A percentile compares a stretch with the other conserved stretches of the same genome.
Evolutionary conservation across 2,329 filamentous ascomycete species (phyloP).

Genomic region (Ophiostoma perfectum): DNA sequence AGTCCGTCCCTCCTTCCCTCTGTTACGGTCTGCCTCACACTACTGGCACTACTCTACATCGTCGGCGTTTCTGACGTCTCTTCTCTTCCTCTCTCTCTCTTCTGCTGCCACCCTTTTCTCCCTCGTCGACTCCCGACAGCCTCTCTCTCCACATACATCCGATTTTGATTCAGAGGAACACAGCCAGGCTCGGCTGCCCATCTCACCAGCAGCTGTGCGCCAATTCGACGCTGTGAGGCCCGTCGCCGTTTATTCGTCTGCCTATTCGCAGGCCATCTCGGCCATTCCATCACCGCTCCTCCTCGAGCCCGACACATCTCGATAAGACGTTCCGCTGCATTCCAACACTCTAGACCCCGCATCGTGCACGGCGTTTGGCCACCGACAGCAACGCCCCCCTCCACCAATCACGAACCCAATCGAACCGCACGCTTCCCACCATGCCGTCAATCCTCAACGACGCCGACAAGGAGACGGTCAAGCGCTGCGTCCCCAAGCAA

Average conservation of each 20-base stretch:
- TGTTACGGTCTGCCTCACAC: slow-evolving; percentile 16
- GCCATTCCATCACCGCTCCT: neutral
- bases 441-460: slow-evolving; percentile 73
- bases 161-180: neutral
- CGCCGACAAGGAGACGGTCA: slow-evolving; percentile 93
- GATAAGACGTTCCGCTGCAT: neutral
- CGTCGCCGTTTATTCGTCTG: slow-evolving; percentile 17
- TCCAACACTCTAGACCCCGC: no score
- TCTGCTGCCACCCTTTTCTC: neutral
- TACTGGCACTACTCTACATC: neutral
- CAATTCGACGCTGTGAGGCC: neutral
- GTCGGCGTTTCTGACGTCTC: slow-evolving; percentile 4
- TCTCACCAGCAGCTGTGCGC: slow-evolving; percentile 10
- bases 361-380: no score
- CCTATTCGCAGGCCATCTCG: slow-evolving; percentile 11
- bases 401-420: neutral
- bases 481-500: slow-evolving; percentile 86
- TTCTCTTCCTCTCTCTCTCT: neutral
- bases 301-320: neutral
- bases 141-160: neutral
- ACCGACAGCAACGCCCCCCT: neutral
- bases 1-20: slow-evolving; percentile 17
- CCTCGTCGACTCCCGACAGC: slow-evolving; percentile 14
- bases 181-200: neutral
- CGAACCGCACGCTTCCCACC: slow-evolving; percentile 11